Conservation (phyloP, 805 yeast genomes). For the Ogataea wickerhamii region DNA sequence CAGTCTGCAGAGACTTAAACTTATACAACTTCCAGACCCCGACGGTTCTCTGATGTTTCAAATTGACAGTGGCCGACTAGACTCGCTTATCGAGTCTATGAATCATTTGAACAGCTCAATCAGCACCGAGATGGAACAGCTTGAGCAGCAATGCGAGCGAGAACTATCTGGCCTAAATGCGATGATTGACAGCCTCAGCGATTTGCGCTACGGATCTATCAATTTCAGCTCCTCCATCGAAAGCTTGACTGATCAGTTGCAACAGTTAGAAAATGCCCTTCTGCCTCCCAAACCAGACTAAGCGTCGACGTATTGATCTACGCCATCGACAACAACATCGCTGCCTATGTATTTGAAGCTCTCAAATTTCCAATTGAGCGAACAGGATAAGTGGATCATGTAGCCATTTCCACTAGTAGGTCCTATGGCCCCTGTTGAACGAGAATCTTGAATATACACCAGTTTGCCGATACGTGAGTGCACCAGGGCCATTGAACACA, state of each 20-base stretch:
- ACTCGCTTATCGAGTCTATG: conserved; percentile 23
- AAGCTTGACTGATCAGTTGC: conserved; percentile 16
- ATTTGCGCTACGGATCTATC: conserved; percentile 26
- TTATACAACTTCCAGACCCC: conserved; percentile 9
- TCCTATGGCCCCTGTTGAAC: conserved; percentile 52
- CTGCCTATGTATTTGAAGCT: conserved; percentile 21
- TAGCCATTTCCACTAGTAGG: conserved; percentile 60
- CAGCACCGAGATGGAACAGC: conserved; percentile 20
- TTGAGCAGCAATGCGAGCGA: conserved; percentile 17
- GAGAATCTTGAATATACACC: conserved; percentile 51
- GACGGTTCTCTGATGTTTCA: conserved; percentile 5
- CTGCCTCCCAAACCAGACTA: conserved; percentile 6
- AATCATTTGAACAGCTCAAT: conserved; percentile 27
- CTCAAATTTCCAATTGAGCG: conserved; percentile 84
- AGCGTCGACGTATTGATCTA: conserved; percentile 26
- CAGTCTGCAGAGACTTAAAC: conserved; percentile 11
- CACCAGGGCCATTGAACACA: conserved; percentile 95
- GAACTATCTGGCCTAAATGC: conserved; percentile 22
- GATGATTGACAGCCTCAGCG: conserved; percentile 29
- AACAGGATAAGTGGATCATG: conserved; percentile 69
- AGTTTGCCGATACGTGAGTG: conserved; percentile 81
- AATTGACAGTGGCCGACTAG: conserved; percentile 18
- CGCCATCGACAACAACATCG: conserved; percentile 12
- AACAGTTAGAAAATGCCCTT: conserved; percentile 16
- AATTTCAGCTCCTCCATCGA: conserved; percentile 19